These are phyloP conservation scores for Podaxis sp. DNA, from an alignment of 768 basidiomycete species.

Conservation along the genomic window DNA sequence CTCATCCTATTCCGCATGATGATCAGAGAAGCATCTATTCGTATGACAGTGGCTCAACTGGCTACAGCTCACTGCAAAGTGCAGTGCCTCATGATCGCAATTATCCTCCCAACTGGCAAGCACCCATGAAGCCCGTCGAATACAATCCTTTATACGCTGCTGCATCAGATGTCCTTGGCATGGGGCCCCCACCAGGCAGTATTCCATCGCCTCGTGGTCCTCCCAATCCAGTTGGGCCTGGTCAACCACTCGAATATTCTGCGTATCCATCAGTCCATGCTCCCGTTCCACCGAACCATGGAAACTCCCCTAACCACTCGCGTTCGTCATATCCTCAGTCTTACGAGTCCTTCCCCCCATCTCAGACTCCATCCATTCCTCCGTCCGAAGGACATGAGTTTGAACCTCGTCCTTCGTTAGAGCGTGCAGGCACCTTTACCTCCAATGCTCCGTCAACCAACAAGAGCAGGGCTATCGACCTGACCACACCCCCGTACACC, in stretches of 20 bases:
- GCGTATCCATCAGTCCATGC: slow-evolving; percentile 18
- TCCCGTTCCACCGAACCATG: slow-evolving; percentile 16
- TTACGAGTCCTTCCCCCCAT: slow-evolving; percentile 26
- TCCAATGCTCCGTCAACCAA: slow-evolving; percentile 57
- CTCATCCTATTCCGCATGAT: slow-evolving; percentile 1
- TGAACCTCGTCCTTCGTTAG: slow-evolving; percentile 55
- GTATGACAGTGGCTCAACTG: slow-evolving; percentile 27
- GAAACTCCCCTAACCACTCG: slow-evolving; percentile 14
- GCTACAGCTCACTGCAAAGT: slow-evolving; percentile 18
- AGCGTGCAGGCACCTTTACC: slow-evolving; percentile 56
- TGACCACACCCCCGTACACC: slow-evolving; percentile 84
- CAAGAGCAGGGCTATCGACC: slow-evolving; percentile 80
- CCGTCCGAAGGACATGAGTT: slow-evolving; percentile 44
- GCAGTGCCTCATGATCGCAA: slow-evolving; percentile 33
- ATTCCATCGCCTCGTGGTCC: slow-evolving; percentile 20
- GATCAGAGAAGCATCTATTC: slow-evolving; percentile 33
- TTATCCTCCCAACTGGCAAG: slow-evolving; percentile 30
- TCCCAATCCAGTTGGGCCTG: slow-evolving; percentile 15
- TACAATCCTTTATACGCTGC: slow-evolving; percentile 69
- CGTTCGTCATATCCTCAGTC: slow-evolving; percentile 20
- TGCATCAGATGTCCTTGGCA: slow-evolving; percentile 79
- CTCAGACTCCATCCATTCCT: slow-evolving; percentile 16
- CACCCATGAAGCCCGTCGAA: slow-evolving; percentile 32
- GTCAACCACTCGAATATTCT: slow-evolving; percentile 17
- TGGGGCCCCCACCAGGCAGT: slow-evolving; percentile 58